phyloP scores from a whole-genome alignment of 148 eudicot species.

The Gaultheria prostrata region DNA sequence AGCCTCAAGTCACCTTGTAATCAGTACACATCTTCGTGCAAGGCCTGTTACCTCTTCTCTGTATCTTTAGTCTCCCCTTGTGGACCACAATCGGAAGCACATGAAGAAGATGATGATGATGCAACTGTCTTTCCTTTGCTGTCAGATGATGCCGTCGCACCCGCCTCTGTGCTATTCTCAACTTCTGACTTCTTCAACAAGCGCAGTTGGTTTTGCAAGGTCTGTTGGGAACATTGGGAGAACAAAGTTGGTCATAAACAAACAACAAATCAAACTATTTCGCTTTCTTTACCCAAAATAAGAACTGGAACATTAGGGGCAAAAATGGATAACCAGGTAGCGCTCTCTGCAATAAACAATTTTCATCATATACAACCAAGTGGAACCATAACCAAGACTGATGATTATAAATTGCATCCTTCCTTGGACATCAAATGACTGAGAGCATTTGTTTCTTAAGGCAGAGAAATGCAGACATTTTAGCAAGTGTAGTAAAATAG shows the following conservation, averaged over 20 bases:
- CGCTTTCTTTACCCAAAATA: too few relatives aligned
- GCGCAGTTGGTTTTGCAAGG: constrained; percentile 55
- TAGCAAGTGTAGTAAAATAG: not conserved
- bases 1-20: not conserved
- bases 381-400: constrained; percentile 4
- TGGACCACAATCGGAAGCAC: constrained; percentile 19
- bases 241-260: not conserved
- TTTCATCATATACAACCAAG: not conserved
- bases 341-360: not conserved
- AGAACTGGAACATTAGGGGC: too few relatives aligned
- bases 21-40: not conserved
- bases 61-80: constrained; percentile 27
- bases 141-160: constrained; percentile 30
- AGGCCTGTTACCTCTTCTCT: constrained; percentile 1
- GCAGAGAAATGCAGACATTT: not conserved
- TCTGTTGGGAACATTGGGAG: constrained; percentile 28
- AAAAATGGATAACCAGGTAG: not conserved
- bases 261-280: not conserved
- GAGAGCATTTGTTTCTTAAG: not conserved
- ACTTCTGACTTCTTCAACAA: constrained; percentile 33
- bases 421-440: not conserved
- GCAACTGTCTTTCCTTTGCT: constrained; percentile 42
- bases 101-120: constrained; percentile 36
- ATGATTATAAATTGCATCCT: not conserved
- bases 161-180: constrained; percentile 35